Base-by-base conservation (phyloP, 139 green algal genomes). In the Edaphochlamys debaryana region DNA sequence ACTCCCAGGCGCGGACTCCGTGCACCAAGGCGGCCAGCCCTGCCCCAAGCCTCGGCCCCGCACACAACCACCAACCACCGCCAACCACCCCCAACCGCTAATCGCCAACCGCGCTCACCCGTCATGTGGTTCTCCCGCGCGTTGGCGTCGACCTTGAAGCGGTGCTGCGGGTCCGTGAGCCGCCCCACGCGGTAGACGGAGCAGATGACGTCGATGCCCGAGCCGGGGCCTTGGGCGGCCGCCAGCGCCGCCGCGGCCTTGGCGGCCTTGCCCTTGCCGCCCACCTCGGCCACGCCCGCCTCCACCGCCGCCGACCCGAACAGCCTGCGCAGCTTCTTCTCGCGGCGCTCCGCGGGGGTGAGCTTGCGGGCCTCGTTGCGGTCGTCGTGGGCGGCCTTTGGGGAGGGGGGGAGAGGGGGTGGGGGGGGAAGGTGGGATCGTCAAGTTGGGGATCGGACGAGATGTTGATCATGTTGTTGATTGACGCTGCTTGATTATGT, bases 261-360 rank as follows among this genome's bases (percentile, higher is more conserved):
- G 36, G n/a, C 73, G 11, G 3, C 41, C 15, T 29, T 9, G 29
- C 60, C 60, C 0, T 15, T 20, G 2, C 32, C 75, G 2, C 40
- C 60, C 40, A 72, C 75, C 3, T 82, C 60, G n/a, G 75, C 41
- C 0, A 27, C 75, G 17, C 75, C 60, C 6, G 75, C 8, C 30
- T 80, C 56, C 22, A 69, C 62, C 1, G 58, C 72, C 81, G 19
- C 69, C 34, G 88, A 82, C 41, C 92, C 95, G 56, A 99, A 93
- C 88, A 99, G 88, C 89, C 98, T 98, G 37, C 86, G 85, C 69
- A 97, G 68, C 91, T 99, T 99, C 91, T 99, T 99, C 58, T 98
- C 95, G 40, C 90, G 90, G 25, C 86, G 79, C 90, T 99, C 97
- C 11, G 93, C 92, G 1, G 96, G 95, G 30, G 97, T 99, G 25